Evolutionary conservation across 495 filamentous ascomycete genomes (phyloP).

Genomic region (Neurospora sp.): DNA sequence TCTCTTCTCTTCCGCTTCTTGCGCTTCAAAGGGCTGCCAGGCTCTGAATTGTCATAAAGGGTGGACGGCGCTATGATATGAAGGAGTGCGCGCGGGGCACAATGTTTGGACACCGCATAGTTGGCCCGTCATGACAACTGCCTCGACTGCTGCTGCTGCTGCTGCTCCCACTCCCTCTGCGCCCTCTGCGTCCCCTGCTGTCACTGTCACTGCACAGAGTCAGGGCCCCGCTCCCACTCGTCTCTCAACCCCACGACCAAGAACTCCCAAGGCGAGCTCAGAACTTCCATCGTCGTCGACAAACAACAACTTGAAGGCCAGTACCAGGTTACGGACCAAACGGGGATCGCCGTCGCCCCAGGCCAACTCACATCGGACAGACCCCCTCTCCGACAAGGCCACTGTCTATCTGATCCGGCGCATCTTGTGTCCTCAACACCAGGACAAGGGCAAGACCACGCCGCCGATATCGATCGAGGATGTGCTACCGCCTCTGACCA

Average conservation of each 20-base stretch:
- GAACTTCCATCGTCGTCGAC: neutral
- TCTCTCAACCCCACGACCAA: slow-evolving; percentile 18
- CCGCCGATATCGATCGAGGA: slow-evolving; percentile 50
- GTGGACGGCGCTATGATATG: neutral
- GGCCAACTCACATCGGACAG: slow-evolving; percentile 17
- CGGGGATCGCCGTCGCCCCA: slow-evolving; percentile 17
- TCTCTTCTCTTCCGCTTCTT: neutral
- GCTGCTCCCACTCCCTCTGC: neutral
- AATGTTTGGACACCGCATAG: neutral
- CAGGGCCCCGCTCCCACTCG: slow-evolving; percentile 11
- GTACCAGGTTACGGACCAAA: slow-evolving; percentile 1
- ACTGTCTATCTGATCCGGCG: slow-evolving; percentile 42
- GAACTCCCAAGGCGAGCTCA: slow-evolving; percentile 9
- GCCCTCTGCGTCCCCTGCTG: neutral
- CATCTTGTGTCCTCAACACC: slow-evolving; percentile 38
- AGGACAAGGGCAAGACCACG: slow-evolving; percentile 33
- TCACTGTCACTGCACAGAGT: slow-evolving; percentile 13
- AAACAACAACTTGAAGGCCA: neutral
- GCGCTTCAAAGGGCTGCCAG: neutral
- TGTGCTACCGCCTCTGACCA: slow-evolving; percentile 81
- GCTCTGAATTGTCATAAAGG: neutral
- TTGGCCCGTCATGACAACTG: slow-evolving; percentile 1
- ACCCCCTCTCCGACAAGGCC: slow-evolving; percentile 41
- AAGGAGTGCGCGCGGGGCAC: neutral
- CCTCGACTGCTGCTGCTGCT: neutral